A percentile compares a stretch with the other conserved stretches of the same genome.
These are phyloP conservation scores for Pichia sp. DNA, from an alignment of 1,139 yeast species.

Conservation along the genomic window DNA sequence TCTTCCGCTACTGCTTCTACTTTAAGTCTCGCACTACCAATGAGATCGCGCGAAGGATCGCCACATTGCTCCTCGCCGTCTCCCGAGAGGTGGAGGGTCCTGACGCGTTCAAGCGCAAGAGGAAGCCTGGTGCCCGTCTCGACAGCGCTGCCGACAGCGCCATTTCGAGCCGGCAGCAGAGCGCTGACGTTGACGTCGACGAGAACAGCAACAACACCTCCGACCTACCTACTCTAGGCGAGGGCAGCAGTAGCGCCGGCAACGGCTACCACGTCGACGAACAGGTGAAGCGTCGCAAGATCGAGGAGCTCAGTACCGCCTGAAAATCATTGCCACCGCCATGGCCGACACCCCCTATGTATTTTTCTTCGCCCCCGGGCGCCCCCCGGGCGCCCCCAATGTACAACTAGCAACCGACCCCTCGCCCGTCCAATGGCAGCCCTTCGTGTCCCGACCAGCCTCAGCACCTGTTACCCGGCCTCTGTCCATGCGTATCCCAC, in stretches of 20 bases:
- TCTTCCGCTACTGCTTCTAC: constrained; percentile 88
- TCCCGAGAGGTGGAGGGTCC: constrained; percentile 78
- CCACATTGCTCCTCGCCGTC: constrained; percentile 71
- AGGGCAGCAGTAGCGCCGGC: too few relatives aligned
- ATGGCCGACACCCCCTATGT: not conserved
- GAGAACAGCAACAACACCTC: not conserved
- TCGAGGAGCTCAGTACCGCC: constrained; percentile 8
- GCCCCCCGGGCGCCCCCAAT: not conserved
- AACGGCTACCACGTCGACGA: not conserved
- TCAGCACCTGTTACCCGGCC: constrained; percentile 5
- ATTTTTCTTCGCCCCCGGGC: too few relatives aligned
- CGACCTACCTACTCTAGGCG: not conserved
- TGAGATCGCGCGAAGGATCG: constrained; percentile 78
- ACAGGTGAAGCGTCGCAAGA: constrained; percentile 3
- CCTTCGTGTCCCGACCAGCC: too few relatives aligned
- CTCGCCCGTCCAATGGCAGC: not conserved
- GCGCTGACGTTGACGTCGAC: constrained; percentile 21
- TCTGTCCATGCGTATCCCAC: too few relatives aligned
- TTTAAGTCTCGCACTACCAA: constrained; percentile 78
- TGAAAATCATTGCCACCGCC: too few relatives aligned
- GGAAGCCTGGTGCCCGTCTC: constrained; percentile 13
- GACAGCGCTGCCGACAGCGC: constrained; percentile 13
- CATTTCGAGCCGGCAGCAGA: constrained; percentile 25
- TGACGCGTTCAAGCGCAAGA: constrained; percentile 41
- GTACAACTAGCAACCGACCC: not conserved